Base-by-base conservation (phyloP, 1,284 basidiomycete genomes). In the Sporisorium scitamineum region DNA sequence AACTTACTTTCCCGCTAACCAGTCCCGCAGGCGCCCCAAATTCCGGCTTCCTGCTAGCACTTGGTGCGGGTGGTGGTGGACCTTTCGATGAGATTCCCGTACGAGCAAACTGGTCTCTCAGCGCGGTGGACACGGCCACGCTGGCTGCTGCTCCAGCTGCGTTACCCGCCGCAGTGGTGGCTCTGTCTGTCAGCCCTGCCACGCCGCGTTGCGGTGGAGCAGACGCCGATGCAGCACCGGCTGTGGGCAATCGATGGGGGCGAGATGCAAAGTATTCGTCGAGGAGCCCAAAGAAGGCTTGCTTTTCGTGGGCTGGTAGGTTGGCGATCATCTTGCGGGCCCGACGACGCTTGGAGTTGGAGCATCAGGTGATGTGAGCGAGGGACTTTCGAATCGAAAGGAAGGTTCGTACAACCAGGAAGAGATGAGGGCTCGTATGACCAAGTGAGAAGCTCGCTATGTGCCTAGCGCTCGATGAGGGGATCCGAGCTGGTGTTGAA, bases 191-290 rank as follows among this genome's bases (percentile, higher is more conserved):
- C n/a, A 69, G 20, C 2, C 61, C 55, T 22, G n/a, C 63, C 20
- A 32, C 37, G 6, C 45, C 47, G 5, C 55, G 60, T 39, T 41
- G 13, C 18, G n/a, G 39, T 41, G 51, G 50, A 1, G 56, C 22
- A 1, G 47, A 9, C 7, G 20, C 22, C 1, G 48, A n/a, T 0
- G 51, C 27, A 27, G 44, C 32, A n/a, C 13, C 26, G 5, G 27
- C 20, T 2, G 27, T 24, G n/a, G 74, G 61, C 2, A 75, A 52
- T 2, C 71, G 55, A 47, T 83, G 76, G 16, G 81, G 81, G 2
- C 81, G 63, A 3, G 72, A 57, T 13, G 68, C 62, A 68, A 81
- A 83, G 67, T 83, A 83, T 44, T 81, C 80, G 62, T 83, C 81
- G 20, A 83, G 54, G 16, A 83, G 51, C 11, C 61, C 45, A 29